Evolutionary conservation across 495 filamentous ascomycete species (phyloP), one percentile per base, ranked within the genome.

Genomic region (Xeromyces bisporus): DNA sequence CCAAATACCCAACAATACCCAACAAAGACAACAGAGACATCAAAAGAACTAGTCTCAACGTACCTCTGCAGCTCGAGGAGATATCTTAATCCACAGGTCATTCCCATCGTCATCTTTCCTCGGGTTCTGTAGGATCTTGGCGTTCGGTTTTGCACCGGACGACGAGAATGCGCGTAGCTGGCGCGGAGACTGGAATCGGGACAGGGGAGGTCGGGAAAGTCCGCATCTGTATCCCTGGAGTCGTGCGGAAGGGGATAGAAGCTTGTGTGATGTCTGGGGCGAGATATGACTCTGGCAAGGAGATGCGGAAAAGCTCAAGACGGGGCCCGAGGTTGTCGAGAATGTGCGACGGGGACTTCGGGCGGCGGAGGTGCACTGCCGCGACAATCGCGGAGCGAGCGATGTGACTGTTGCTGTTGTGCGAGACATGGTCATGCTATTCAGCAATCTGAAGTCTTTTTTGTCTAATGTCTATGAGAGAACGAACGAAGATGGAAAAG

Each of bases 1-100:
- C 7, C 13, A 32, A 33, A 17, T 23, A 33, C 33, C 39, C 9
- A 6, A 24, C 23, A 24, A n/a, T 7, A 24, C 6, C 23, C 6
- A 24, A 6, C 6, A n/a, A 6, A 24, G 23, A 7, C 6, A 7
- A n/a, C n/a, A n/a, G 29, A 36, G 28, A 23, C 28, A 23, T 35
- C 25, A 28, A 32, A 23, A 29, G 17, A 5, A 32, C 18, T 37
- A 21, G n/a, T n/a, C n/a, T n/a, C n/a, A n/a, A 60, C 68, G 35
- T 67, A 87, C 83, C 51, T 78, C 70, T 18, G 79, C 67, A 15
- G 89, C 89, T 25, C 85, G 67, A 11, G 74, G 67, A 1, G 84
- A 89, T 32, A 94, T 86, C 31, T 71, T 69, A 16, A 94, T 63
- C 42, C 56, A 59, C 71, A 93, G 80, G 23, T 76, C 62, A 23